Percentiles rank a stretch among this genome's conserved stretches.
Evolutionary conservation across 495 filamentous ascomycete genomes (phyloP).

Genomic region (Entonaema liquescens): DNA sequence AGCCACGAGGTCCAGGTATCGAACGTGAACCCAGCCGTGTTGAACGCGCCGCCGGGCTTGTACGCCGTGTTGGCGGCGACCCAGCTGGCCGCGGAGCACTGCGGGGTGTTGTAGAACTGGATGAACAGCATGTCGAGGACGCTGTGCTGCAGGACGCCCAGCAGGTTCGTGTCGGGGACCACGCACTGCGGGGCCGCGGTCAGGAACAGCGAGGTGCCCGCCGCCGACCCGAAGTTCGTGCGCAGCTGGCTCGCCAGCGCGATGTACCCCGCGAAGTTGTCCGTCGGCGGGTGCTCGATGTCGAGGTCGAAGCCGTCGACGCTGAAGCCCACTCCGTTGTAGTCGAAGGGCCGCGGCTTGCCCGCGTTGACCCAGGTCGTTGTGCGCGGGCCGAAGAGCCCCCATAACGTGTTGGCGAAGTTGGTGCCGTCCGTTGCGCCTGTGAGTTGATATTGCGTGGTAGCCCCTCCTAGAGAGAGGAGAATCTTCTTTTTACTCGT

Average conservation of each 20-base stretch:
- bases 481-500: conserved; percentile 68
- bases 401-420: conserved; percentile 71
- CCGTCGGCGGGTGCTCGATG: conserved; percentile 58
- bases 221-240: conserved; percentile 4
- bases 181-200: conserved; percentile 67
- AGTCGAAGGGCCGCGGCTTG: conserved; percentile 54
- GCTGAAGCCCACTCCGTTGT: conserved; percentile 51
- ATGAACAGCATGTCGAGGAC: conserved; percentile 71
- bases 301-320: conserved; percentile 70
- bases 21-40: conserved; percentile 47
- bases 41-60: conserved; percentile 38
- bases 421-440: conserved; percentile 58
- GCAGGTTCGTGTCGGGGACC: conserved; percentile 58
- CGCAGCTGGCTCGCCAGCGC: conserved; percentile 51
- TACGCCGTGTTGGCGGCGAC: conserved; percentile 46
- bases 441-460: conserved; percentile 50
- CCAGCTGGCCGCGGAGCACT: conserved; percentile 63
- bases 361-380: conserved; percentile 46
- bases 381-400: conserved; percentile 65
- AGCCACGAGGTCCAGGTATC: conserved; percentile 50
- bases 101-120: conserved; percentile 73
- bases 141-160: conserved; percentile 59
- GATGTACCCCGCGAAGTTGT: conserved; percentile 39
- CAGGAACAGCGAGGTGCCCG: conserved; percentile 45
- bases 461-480: conserved; percentile 70